A percentile compares a stretch with the other conserved stretches of the same genome.
phyloP scores from a whole-genome alignment of 176 grass and related monocot species.

The Dendrocalamus sinicus region DNA sequence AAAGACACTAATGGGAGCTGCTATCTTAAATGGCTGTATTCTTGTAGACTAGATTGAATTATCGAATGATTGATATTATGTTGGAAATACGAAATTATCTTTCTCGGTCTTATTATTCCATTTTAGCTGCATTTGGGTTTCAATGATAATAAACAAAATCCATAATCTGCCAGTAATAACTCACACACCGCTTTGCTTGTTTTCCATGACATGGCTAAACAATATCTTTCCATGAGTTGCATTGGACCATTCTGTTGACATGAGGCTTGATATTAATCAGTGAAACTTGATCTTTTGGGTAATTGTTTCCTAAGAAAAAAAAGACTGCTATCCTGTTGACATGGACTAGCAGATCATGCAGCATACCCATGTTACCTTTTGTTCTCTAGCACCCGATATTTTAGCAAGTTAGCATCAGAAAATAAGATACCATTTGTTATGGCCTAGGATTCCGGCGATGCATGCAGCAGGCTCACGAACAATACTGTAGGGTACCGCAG shows the following conservation, averaged over 20 bases:
- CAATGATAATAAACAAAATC: not conserved
- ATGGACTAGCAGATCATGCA: not conserved
- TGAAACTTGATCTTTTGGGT: not conserved
- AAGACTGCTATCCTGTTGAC: not conserved
- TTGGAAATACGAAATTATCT: not conserved
- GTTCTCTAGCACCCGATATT: not conserved
- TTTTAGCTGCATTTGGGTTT: not conserved
- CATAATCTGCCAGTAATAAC: not conserved
- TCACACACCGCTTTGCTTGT: not conserved
- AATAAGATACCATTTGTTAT: not conserved
- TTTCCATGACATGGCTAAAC: not conserved
- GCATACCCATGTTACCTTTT: not conserved
- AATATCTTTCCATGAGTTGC: not conserved
- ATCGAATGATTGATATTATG: not conserved
- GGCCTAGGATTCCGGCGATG: too few species aligned
- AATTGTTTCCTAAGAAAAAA: not conserved
- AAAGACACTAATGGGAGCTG: not conserved
- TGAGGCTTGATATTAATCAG: not conserved
- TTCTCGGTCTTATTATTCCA: not conserved
- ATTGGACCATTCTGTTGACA: not conserved
- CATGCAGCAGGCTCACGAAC: too few species aligned
- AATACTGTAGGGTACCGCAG: too few species aligned
- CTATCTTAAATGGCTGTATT: conserved; percentile 11
- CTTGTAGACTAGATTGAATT: not conserved
- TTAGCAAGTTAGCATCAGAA: not conserved